Evolutionary conservation across 441 rosid genomes (phyloP), one percentile per base, ranked within the genome.

Genomic region (Erodium trifolium): DNA sequence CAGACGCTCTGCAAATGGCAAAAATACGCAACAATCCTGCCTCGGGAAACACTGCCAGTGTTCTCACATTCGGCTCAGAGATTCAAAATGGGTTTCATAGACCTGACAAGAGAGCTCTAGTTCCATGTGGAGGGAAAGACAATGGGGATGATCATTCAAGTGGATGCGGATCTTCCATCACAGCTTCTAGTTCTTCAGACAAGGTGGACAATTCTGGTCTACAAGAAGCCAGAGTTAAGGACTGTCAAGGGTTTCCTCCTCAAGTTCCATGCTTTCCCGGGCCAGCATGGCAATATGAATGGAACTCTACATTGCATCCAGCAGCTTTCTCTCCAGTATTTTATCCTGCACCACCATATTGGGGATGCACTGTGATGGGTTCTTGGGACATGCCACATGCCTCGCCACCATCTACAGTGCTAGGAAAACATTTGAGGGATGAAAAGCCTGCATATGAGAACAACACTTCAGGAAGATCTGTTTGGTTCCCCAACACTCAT

Each of bases 1-100:
- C 90, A 17, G 91, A 88, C 75, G 85, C 88, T 63, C 81, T 84
- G 65, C 92, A 86, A 69, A 76, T 68, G 51, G 80, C 68, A 4
- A 77, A 60, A 71, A 37, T 75, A 31, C 34, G 34, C 1, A 91
- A 81, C 72, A 88, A 83, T 80, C 83, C 91, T 3, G 1, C 41
- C 6, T 37, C 3, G 7, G 9, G 41, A 37, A 37, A 37, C 41
- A 37, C 0, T 4, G 41, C 4, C 5, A 81, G 85, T 1, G 85
- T 62, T 62, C 37, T 62, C 34, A 62, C 65, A 0, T 62, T 62
- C 23, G 65, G 65, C 14, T 62, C 65, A 4, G 65, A 9, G 12
- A 43, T 43, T 9, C 65, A 62, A 23, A 62, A 62, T 23, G 65
- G 65, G 65, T 62, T 62, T 62, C 65, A 62, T 19, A 62, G 34